These are phyloP conservation scores for Fusarium circinatum DNA, from an alignment of 2,329 filamentous ascomycete species.

Conservation along the genomic window DNA sequence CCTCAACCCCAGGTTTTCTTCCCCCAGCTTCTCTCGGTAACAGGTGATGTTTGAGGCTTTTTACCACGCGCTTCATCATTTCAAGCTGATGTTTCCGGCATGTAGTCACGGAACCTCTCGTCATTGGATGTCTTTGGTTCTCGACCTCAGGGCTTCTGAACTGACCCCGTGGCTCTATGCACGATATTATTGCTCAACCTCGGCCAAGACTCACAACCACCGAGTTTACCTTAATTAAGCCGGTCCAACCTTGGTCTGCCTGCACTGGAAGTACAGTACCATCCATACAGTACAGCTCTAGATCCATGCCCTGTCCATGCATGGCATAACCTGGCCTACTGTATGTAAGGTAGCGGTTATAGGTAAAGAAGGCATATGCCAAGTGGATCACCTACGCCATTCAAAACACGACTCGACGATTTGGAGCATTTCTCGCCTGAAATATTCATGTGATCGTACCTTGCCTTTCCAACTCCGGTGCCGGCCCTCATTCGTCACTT, in stretches of 20 bases:
- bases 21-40: not conserved
- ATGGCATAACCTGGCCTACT: slow-evolving; percentile 12
- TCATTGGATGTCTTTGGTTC: slow-evolving; percentile 15
- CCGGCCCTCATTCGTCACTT: slow-evolving; percentile 15
- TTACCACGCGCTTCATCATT: not conserved
- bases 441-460: slow-evolving; percentile 28
- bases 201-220: slow-evolving; percentile 1
- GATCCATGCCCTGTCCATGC: slow-evolving; percentile 21
- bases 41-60: slow-evolving; percentile 21
- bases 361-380: slow-evolving; percentile 13
- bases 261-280: not conserved
- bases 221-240: not conserved
- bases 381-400: slow-evolving; percentile 28
- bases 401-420: slow-evolving; percentile 21
- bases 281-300: slow-evolving; percentile 15
- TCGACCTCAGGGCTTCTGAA: slow-evolving; percentile 15
- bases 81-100: slow-evolving; percentile 9
- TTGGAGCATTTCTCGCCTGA: not conserved
- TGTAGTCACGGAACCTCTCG: not conserved
- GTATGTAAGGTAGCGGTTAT: slow-evolving; percentile 17
- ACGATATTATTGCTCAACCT: slow-evolving; percentile 35
- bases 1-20: slow-evolving; percentile 21
- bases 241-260: not conserved
- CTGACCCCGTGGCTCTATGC: slow-evolving; percentile 30
- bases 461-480: slow-evolving; percentile 26